Evolutionary conservation across 2,329 filamentous ascomycete genomes (phyloP).

Genomic region (Lasiodiplodia citricola): DNA sequence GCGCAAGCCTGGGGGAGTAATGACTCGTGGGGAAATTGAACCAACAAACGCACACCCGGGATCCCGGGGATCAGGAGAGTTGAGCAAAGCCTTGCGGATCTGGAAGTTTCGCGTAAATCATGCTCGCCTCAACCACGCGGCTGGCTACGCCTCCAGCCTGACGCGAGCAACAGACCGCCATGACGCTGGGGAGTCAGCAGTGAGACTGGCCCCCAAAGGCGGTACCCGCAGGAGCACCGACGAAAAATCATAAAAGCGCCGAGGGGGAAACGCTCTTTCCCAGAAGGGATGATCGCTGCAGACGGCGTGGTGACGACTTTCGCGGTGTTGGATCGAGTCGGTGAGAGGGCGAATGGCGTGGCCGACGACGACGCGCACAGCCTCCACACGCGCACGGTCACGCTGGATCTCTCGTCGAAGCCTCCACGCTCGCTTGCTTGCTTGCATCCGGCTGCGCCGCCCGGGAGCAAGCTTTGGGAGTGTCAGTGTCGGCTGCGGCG

Average conservation of each 20-base stretch:
- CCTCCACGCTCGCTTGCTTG: background rate
- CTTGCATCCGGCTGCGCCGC: background rate
- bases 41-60: slow-evolving; percentile 7
- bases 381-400: slow-evolving; percentile 8
- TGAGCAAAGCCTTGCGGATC: slow-evolving; percentile 10
- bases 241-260: background rate
- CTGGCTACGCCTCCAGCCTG: slow-evolving; percentile 4
- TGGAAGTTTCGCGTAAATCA: slow-evolving; percentile 11
- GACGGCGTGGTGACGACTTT: background rate
- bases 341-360: slow-evolving; percentile 13
- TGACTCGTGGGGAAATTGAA: slow-evolving; percentile 8
- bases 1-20: slow-evolving; percentile 10
- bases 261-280: background rate
- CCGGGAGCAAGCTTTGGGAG: background rate
- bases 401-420: background rate
- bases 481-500: too few species aligned
- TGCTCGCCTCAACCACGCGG: slow-evolving; percentile 4
- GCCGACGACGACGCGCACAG: slow-evolving; percentile 14
- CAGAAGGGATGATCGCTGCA: background rate
- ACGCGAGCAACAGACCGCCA: background rate
- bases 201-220: background rate
- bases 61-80: slow-evolving; percentile 5
- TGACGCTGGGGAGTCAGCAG: too few species aligned
- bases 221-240: slow-evolving; percentile 7
- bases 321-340: slow-evolving; percentile 12